Conservation (phyloP, 164 flowering plant species). For the Piper betle region DNA sequence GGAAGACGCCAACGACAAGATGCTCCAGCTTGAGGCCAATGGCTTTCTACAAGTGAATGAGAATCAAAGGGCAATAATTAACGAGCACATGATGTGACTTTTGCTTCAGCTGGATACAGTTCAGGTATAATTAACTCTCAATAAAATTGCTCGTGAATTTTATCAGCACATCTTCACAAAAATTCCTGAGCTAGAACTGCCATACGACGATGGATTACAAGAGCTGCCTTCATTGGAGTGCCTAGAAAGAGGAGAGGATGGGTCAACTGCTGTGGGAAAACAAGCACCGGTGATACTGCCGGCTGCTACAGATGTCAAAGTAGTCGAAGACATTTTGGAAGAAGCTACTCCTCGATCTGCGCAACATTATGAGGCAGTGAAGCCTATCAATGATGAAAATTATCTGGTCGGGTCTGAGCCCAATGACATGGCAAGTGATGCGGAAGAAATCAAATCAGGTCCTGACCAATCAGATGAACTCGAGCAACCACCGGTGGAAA, state of each 20-base stretch:
- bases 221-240: background rate
- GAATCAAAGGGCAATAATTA: slow-evolving; percentile 30
- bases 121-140: slow-evolving; percentile 35
- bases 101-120: slow-evolving; percentile 56
- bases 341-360: background rate
- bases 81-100: slow-evolving; percentile 56
- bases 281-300: background rate
- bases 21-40: slow-evolving; percentile 26
- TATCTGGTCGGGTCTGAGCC: too few relatives aligned
- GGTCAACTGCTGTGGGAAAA: background rate
- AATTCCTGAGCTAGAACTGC: slow-evolving; percentile 31
- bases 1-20: slow-evolving; percentile 16
- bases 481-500: background rate
- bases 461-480: too few relatives aligned
- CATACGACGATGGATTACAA: background rate
- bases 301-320: background rate
- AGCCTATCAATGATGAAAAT: too few relatives aligned
- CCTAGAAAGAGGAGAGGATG: background rate
- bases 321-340: background rate
- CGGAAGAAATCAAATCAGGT: too few relatives aligned
- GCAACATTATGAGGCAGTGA: too few relatives aligned
- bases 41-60: slow-evolving; percentile 13
- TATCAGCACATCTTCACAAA: background rate
- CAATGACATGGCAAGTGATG: too few relatives aligned
- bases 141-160: background rate